Base-by-base conservation (phyloP, 441 rosid genomes). In the Syzygium syzygioides region DNA sequence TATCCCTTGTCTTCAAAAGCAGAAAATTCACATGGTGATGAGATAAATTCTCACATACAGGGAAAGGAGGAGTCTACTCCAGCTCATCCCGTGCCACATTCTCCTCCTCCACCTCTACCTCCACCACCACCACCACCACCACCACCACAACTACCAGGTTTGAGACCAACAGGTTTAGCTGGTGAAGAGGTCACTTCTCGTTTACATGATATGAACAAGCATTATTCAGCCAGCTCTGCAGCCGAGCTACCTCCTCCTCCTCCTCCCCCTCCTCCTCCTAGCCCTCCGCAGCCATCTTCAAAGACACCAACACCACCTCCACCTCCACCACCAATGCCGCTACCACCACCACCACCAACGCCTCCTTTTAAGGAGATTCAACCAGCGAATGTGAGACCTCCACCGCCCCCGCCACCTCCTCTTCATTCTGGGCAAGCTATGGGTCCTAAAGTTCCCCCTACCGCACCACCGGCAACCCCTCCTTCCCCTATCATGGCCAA, bases 381-480 rank as follows among this genome's bases (percentile, higher is more conserved):
- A 83, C 79, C 85, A 45, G 45, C 79, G 85, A 90, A 45, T 89
- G 88, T 80, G 85, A 87, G 85, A 85, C 90, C 93, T 88, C 93
- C 92, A 30, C 86, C 91, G 79, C 87, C 92, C 83, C 91, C 96
- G 23, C 94, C 93, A 26, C 94, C 91, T 85, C 94, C 95, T 87
- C 80, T 25, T 88, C 88, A 79, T 91, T 89, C 92, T 86, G 86
- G 87, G 32, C 88, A 86, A 79, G 53, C 87, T 25, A 28, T 86
- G 28, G 50, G 85, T 45, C 88, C 90, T 45, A 54, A 79, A 85
- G 87, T 62, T 89, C 71, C 93, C 62, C 60, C 68, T 28, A 90
- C 93, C 3, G 83, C 94, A 20, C 90, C 91, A 4, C 59, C 86
- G 0, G 23, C 86, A 53, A 25, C 60, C 62, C 86, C 59, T 23